A percentile compares a stretch with the other conserved stretches of the same genome.
Evolutionary conservation across 2,329 filamentous ascomycete species (phyloP).

Genomic region (Aureobasidium pullulans): DNA sequence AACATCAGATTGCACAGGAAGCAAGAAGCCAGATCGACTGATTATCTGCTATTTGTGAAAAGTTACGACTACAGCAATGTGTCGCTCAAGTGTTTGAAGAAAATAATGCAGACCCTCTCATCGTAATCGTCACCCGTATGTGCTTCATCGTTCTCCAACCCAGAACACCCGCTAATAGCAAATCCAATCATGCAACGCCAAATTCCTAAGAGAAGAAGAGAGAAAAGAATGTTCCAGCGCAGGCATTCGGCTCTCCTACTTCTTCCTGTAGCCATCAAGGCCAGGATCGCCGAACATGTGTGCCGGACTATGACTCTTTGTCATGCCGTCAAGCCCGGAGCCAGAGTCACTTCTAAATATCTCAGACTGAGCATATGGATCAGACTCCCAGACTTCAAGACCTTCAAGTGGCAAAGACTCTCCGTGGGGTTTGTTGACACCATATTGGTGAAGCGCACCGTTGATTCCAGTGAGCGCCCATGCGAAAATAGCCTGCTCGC

Average conservation of each 20-base stretch:
- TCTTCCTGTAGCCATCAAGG: slow-evolving; percentile 18
- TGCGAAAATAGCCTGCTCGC: slow-evolving; percentile 80
- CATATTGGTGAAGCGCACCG: slow-evolving; percentile 59
- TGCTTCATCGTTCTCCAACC: not conserved
- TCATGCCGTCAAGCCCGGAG: slow-evolving; percentile 14
- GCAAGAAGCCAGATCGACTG: too few species aligned
- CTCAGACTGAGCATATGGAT: slow-evolving; percentile 17
- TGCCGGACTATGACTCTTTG: slow-evolving; percentile 12
- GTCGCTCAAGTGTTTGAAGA: too few species aligned
- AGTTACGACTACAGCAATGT: too few species aligned
- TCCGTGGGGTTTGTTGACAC: slow-evolving; percentile 54
- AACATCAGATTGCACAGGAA: too few species aligned
- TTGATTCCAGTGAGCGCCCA: slow-evolving; percentile 79
- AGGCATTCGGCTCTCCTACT: not conserved
- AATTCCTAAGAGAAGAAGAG: not conserved
- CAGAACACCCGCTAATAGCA: not conserved
- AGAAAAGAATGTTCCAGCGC: not conserved
- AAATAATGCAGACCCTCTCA: not conserved
- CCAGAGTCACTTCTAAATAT: slow-evolving; percentile 14
- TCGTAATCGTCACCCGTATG: not conserved
- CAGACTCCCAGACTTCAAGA: slow-evolving; percentile 52
- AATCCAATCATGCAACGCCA: not conserved
- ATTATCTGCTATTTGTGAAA: too few species aligned
- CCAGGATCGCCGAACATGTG: slow-evolving; percentile 27
- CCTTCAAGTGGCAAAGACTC: slow-evolving; percentile 56